phyloP scores from a whole-genome alignment of 192 early-diverging fungal genomes.

The Coemansia sp. region DNA sequence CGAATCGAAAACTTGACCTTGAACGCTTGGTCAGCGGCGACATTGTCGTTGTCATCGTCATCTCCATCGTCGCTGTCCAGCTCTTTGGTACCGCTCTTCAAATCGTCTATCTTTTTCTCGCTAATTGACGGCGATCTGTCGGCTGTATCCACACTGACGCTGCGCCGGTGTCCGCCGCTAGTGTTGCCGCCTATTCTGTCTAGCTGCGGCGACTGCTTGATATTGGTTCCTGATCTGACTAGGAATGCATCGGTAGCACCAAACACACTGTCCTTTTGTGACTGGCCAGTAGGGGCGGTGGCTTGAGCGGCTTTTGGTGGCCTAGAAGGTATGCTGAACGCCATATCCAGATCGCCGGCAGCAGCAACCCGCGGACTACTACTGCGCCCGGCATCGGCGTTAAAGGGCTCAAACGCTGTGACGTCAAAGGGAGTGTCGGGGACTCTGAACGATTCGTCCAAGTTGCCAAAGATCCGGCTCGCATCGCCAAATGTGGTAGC shows the following conservation, averaged over 20 bases:
- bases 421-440: slow-evolving; percentile 3
- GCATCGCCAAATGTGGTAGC: background rate
- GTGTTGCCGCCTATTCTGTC: background rate
- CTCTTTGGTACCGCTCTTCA: background rate
- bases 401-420: slow-evolving; percentile 8
- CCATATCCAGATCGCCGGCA: slow-evolving; percentile 35
- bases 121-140: background rate
- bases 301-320: background rate
- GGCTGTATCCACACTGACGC: slow-evolving; percentile 16
- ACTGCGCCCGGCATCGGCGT: background rate
- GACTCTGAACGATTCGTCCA: slow-evolving; percentile 4
- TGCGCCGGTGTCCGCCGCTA: slow-evolving; percentile 24
- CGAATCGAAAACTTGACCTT: slow-evolving; percentile 52
- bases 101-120: background rate
- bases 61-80: background rate
- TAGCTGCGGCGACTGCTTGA: slow-evolving; percentile 13
- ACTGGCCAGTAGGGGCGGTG: background rate
- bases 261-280: slow-evolving; percentile 7
- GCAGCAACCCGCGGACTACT: background rate
- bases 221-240: background rate
- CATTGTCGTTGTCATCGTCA: slow-evolving; percentile 6
- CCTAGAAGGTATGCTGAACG: slow-evolving; percentile 30
- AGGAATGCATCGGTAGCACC: slow-evolving; percentile 16
- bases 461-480: background rate
- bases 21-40: slow-evolving; percentile 22